Base-by-base conservation (phyloP, 805 yeast genomes). In the Dipodascopsis tothii region DNA sequence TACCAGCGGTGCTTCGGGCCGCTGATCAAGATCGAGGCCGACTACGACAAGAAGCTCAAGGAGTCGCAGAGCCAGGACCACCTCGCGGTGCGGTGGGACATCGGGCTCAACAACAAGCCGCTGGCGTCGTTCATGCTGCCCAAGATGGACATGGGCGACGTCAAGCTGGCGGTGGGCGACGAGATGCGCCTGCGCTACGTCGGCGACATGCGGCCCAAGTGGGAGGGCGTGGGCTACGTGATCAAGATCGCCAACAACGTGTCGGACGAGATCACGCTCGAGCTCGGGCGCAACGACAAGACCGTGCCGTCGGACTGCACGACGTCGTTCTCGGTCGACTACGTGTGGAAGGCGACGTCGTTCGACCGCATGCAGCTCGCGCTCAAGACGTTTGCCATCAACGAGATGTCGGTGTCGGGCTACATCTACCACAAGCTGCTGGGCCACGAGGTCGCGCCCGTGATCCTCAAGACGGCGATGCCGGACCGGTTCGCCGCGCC, bases 1-100 rank as follows among this genome's bases (percentile, higher is more conserved):
- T 86, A 88, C 61, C 95, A 86, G 62, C 69, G 86, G 46, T 73
- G 85, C 3, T 86, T 81, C 63, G 92, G 84, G 7, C 96, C 96
- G 0, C 67, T 88, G 43, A 80, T 88, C 21, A 75, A 84, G 56
- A 63, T 80, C 21, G 96, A 86, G 62, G 84, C 90, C 0, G 92
- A 84, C 48, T 77, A 78, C 59, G 95, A 86, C 61, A 76, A 73
- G 56, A 73, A 73, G 45, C 61, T 81, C 48, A 83, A 80, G 55
- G 95, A 84, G 60, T 75, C 86, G 1, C 88, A 80, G 60, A 81
- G 83, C 1, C 70, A 84, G 51, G 84, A 81, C 49, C 81, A 80
- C 55, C 73, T 86, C 25, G 71, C 74, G 7, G 83, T 86, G 7
- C 69, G 68, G 35, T 88, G 96, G 96, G 75, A 81, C 14, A 49